A percentile compares a stretch with the other conserved stretches of the same genome.
Conservation (phyloP, 1,139 yeast species). For the Candida pseudoviswanathii region DNA sequence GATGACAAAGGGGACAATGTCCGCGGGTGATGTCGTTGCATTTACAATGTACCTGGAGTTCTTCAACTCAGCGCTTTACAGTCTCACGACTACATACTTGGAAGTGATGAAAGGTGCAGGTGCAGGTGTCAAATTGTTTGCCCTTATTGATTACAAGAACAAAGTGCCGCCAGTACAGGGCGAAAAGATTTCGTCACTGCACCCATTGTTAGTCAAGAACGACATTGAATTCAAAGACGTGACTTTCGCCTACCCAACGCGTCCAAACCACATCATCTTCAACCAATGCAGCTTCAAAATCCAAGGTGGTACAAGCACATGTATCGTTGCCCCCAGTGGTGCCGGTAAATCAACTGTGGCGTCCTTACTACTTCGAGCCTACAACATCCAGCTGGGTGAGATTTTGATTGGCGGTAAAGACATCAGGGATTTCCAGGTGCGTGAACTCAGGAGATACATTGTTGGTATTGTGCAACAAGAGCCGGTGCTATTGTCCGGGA, state of each 20-base stretch:
- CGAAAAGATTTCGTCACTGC: conserved; percentile 26
- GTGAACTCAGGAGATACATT: conserved; percentile 65
- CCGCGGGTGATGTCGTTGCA: conserved; percentile 51
- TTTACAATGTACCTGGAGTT: conserved; percentile 54
- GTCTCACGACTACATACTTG: conserved; percentile 53
- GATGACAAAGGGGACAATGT: conserved; percentile 45
- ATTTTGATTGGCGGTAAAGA: conserved; percentile 69
- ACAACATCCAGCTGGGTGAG: conserved; percentile 57
- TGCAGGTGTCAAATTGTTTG: conserved; percentile 52
- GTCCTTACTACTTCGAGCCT: conserved; percentile 70
- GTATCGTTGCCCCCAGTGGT: conserved; percentile 91
- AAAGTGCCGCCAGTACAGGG: conserved; percentile 48
- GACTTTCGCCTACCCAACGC: conserved; percentile 80
- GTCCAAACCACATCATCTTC: conserved; percentile 75
- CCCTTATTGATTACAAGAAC: conserved; percentile 46
- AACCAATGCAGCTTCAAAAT: conserved; percentile 62
- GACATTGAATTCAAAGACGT: conserved; percentile 69
- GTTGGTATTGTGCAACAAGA: conserved; percentile 91
- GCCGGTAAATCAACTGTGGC: conserved; percentile 90
- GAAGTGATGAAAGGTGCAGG: conserved; percentile 61
- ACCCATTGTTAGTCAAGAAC: conserved; percentile 45
- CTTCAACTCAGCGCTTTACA: conserved; percentile 51
- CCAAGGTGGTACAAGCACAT: conserved; percentile 74
- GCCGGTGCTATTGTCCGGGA: conserved; percentile 78
- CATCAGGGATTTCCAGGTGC: conserved; percentile 63